Base-by-base conservation (phyloP, 352 stramenopile species). In the Phytopythium kandeliae region DNA sequence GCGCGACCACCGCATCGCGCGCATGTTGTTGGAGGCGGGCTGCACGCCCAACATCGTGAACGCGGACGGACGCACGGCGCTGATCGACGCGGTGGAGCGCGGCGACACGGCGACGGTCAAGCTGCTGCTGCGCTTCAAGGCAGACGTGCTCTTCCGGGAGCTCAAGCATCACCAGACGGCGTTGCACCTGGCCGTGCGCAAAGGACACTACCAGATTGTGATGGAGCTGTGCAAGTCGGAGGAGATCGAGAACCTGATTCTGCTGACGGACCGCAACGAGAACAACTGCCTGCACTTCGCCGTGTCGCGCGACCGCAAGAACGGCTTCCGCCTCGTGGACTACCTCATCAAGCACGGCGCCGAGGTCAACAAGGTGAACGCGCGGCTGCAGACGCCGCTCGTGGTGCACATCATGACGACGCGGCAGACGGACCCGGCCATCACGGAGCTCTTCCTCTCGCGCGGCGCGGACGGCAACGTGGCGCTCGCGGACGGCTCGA, bases 251-350 rank as follows among this genome's bases (percentile, higher is more conserved):
- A 60, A 85, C 21, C 62, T 94, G 28, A 71, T 94, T 44, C 61
- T 84, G 45, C 46, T 89, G 21, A 90, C 80, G 5, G 80, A 92
- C 53, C 80, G 80, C 47, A 92, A 92, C 55, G 80, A 82, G 38
- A 94, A 94, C 71, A 94, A 87, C 40, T 79, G 71, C 24, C 71
- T 94, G 2, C 83, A 92, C 62, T 92, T 94, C 58, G 80, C 83
- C 5, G 78, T 92, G 2, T 83, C 83, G 44, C 73, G 78, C 8
- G 80, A 92, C 58, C 83, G 83, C 36, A 92, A 92, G 65, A 94
- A 92, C 56, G 80, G 80, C 15, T 74, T 71, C 41, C 78, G 80
- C 4, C 65, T 94, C 6, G 76, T 94, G 16, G 78, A 94, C 58
- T 92, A 86, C 57, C 63, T 94, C 47, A 81, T 92, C 41, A 89